Conservation (phyloP, 805 yeast genomes). For the Candida krabiensis region DNA sequence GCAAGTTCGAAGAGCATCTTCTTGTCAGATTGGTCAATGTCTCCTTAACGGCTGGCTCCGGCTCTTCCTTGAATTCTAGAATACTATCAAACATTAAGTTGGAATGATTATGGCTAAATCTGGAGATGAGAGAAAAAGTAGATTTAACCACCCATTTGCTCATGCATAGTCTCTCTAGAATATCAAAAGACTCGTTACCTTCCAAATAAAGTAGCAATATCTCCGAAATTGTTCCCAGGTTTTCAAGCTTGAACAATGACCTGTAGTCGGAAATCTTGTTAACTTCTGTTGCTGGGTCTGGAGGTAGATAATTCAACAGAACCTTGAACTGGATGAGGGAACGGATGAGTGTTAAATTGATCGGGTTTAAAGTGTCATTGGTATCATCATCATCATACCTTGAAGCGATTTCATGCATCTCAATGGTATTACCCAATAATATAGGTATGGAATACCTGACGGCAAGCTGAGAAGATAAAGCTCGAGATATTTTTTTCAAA, state of each 20-base stretch:
- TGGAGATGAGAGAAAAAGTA: constrained; percentile 21
- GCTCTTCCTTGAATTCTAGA: constrained; percentile 6
- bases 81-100: constrained; percentile 25
- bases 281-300: constrained; percentile 10
- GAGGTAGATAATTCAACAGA: constrained; percentile 25
- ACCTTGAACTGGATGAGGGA: constrained; percentile 45
- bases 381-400: constrained; percentile 38
- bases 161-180: constrained; percentile 28
- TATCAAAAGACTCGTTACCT: constrained; percentile 43
- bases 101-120: constrained; percentile 11
- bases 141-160: constrained; percentile 24
- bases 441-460: constrained; percentile 22
- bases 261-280: constrained; percentile 19
- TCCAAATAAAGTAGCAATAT: constrained; percentile 41
- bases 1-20: constrained; percentile 19
- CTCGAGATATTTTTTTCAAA: constrained; percentile 13
- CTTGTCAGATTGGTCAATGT: constrained; percentile 9
- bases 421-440: constrained; percentile 48
- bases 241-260: constrained; percentile 28
- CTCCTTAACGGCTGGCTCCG: constrained; percentile 8
- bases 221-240: constrained; percentile 40
- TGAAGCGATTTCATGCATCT: constrained; percentile 58
- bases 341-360: constrained; percentile 33
- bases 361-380: constrained; percentile 14
- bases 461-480: constrained; percentile 9